A percentile compares a stretch with the other conserved stretches of the same genome.
These are phyloP conservation scores for Trichoderma semiorbis DNA, from an alignment of 2,329 filamentous ascomycete genomes.

Conservation along the genomic window DNA sequence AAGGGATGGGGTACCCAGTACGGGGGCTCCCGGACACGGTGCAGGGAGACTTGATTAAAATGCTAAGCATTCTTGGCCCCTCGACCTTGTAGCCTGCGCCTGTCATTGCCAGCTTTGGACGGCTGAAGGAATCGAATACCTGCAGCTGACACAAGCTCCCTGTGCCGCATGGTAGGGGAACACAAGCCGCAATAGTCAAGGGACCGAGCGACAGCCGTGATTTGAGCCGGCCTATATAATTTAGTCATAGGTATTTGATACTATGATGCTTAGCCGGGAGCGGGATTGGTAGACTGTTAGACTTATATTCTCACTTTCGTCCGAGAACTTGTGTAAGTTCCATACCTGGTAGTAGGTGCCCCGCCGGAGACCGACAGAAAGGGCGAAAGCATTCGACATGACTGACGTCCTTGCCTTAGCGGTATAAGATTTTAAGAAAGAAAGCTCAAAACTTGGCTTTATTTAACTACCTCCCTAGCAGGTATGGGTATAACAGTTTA, in stretches of 20 bases:
- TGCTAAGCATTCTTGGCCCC: background rate
- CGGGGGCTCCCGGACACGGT: background rate
- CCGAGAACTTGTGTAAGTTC: background rate
- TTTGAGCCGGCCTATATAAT: background rate
- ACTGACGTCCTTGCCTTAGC: background rate
- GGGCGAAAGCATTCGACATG: background rate
- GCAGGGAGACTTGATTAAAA: background rate
- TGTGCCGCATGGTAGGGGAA: background rate
- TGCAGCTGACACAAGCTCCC: constrained; percentile 6
- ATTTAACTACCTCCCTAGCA: background rate
- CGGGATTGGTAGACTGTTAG: background rate
- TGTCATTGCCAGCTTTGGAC: background rate
- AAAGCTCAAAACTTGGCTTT: background rate
- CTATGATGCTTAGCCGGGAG: background rate
- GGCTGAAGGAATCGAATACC: constrained; percentile 4
- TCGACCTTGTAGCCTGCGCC: background rate
- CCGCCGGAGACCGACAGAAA: background rate
- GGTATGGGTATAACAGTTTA: background rate
- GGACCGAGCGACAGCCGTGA: background rate
- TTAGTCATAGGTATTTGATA: background rate
- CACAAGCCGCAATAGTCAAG: background rate
- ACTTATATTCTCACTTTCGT: background rate
- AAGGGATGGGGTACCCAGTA: background rate
- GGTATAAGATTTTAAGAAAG: background rate
- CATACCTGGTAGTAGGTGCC: background rate